A percentile compares a stretch with the other conserved stretches of the same genome.
Conservation (phyloP, 148 eudicot species). For the Chenopodium album region DNA sequence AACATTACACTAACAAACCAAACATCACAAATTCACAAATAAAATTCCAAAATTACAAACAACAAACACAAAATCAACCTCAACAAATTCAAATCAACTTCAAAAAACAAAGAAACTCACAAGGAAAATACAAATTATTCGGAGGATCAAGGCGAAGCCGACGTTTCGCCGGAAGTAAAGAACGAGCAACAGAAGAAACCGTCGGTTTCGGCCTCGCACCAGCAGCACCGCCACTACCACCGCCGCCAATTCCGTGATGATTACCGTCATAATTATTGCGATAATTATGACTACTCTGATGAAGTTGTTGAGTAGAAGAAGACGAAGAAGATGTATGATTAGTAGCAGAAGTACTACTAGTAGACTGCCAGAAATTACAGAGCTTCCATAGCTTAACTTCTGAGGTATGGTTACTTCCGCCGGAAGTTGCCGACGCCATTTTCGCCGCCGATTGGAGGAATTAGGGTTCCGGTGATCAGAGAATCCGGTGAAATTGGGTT, state of each 20-base stretch:
- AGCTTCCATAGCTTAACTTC: conserved; percentile 47
- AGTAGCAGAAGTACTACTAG: background rate
- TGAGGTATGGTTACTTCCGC: conserved; percentile 16
- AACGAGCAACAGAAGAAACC: conserved; percentile 65
- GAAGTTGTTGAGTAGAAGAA: conserved; percentile 57
- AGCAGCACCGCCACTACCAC: conserved; percentile 27
- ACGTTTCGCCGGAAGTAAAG: conserved; percentile 61
- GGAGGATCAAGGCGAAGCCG: conserved; percentile 83
- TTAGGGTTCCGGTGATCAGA: conserved; percentile 1
- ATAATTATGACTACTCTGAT: conserved; percentile 19
- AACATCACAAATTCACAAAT: too few relatives aligned
- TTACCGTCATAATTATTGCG: conserved; percentile 11
- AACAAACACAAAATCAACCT: background rate
- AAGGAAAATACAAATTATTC: conserved; percentile 67
- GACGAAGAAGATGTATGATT: conserved; percentile 49
- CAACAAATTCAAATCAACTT: background rate
- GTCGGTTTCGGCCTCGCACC: conserved; percentile 27
- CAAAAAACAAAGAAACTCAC: conserved; percentile 27
- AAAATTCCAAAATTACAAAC: background rate
- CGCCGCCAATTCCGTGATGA: conserved; percentile 15
- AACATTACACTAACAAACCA: too few relatives aligned
- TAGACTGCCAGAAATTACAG: conserved; percentile 60
- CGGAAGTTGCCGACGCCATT: conserved; percentile 45
- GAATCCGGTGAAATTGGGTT: background rate
- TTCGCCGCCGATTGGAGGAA: background rate